Evolutionary conservation across 768 basidiomycete species (phyloP).

Genomic region (Amanita pallidorosea): DNA sequence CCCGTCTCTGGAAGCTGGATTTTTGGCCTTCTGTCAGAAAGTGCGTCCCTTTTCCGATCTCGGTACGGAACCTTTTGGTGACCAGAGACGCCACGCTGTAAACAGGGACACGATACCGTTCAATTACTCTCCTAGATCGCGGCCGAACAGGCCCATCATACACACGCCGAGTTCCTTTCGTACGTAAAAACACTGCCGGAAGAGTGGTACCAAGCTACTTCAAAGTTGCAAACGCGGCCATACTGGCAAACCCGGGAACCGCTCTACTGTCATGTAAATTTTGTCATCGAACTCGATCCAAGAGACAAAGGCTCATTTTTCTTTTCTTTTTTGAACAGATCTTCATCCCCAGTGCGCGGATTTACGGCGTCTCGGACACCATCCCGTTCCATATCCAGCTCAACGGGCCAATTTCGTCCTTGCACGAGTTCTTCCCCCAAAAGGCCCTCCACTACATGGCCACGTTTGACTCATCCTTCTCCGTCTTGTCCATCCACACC

Average conservation of each 20-base stretch:
- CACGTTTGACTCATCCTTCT: slow-evolving; percentile 3
- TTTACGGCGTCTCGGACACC: slow-evolving; percentile 41
- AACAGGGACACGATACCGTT: slow-evolving; percentile 35
- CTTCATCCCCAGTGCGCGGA: slow-evolving; percentile 46
- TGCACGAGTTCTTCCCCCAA: slow-evolving; percentile 26
- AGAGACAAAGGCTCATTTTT: background rate
- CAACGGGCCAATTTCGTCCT: slow-evolving; percentile 30
- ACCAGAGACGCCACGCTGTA: background rate
- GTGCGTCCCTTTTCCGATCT: slow-evolving; percentile 20
- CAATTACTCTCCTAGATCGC: slow-evolving; percentile 39
- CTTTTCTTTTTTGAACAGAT: slow-evolving; percentile 25
- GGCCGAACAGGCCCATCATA: slow-evolving; percentile 45
- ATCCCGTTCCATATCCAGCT: slow-evolving; percentile 63
- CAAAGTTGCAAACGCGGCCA: slow-evolving; percentile 27
- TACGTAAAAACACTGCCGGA: slow-evolving; percentile 53
- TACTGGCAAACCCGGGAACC: slow-evolving; percentile 22
- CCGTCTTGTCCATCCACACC: slow-evolving; percentile 15
- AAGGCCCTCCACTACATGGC: background rate
- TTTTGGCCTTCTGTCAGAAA: slow-evolving; percentile 35
- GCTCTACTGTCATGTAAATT: slow-evolving; percentile 41
- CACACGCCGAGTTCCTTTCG: slow-evolving; percentile 35
- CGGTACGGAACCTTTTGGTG: too few relatives aligned
- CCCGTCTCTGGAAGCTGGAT: slow-evolving; percentile 25
- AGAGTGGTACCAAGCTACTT: slow-evolving; percentile 48
- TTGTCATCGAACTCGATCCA: background rate